These are phyloP conservation scores for Didymella keratinophila DNA, from an alignment of 2,329 filamentous ascomycete species.

Conservation along the genomic window DNA sequence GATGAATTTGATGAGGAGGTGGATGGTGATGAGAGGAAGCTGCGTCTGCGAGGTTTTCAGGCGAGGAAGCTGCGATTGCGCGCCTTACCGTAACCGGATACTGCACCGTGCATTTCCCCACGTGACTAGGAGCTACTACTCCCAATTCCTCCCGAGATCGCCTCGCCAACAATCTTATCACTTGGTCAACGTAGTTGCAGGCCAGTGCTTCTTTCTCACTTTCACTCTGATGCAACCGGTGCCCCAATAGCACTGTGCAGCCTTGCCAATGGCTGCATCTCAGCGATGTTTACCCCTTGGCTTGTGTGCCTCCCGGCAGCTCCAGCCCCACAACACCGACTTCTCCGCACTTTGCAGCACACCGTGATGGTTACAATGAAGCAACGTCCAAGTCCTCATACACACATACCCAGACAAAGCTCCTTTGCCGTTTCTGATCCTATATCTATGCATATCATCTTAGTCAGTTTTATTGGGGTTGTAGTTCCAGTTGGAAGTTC, in stretches of 20 bases:
- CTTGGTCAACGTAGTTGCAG: not conserved
- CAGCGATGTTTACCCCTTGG: conserved; percentile 7
- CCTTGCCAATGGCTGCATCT: conserved; percentile 8
- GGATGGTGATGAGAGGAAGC: conserved; percentile 23
- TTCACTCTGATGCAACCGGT: not conserved
- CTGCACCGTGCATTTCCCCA: conserved; percentile 13
- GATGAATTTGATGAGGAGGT: conserved; percentile 44
- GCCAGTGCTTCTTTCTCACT: not conserved
- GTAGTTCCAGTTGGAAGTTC: too few species aligned
- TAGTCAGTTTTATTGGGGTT: too few species aligned
- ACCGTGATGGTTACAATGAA: not conserved
- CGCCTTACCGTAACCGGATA: conserved; percentile 25
- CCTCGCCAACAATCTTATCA: conserved; percentile 22
- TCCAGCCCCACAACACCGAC: conserved; percentile 20
- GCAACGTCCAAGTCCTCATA: not conserved
- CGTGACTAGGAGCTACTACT: conserved; percentile 11
- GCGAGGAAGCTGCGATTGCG: conserved; percentile 26
- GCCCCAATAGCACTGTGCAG: not conserved
- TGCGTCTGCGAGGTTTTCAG: conserved; percentile 15
- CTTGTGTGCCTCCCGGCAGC: conserved; percentile 1
- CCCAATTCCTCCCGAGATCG: conserved; percentile 21
- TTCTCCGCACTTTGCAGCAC: conserved; percentile 19
- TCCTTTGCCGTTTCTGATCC: too few species aligned
- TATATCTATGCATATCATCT: too few species aligned
- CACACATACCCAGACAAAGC: too few species aligned